phyloP scores from a whole-genome alignment of 1,284 basidiomycete genomes.

The Xerocomus amazonicus region DNA sequence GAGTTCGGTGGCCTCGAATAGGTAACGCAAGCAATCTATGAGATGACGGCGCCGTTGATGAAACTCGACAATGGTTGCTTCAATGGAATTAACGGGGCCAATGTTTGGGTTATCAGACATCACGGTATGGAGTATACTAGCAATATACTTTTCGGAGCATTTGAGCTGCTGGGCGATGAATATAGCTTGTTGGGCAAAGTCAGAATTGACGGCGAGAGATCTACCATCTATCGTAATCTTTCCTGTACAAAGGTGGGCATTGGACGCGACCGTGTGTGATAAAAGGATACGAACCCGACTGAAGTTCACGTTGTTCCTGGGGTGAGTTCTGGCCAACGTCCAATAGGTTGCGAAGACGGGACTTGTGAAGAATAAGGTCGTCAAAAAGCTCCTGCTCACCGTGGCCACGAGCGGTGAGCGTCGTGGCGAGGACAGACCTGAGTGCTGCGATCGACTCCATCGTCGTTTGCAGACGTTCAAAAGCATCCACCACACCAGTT shows the following conservation, averaged over 20 bases:
- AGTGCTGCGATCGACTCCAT: conserved; percentile 48
- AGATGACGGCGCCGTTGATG: conserved; percentile 65
- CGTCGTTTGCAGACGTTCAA: neutral
- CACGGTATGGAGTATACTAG: conserved; percentile 63
- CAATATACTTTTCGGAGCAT: conserved; percentile 73
- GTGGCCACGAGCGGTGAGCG: conserved; percentile 42
- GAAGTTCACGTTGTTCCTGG: conserved; percentile 68
- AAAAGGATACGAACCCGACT: conserved; percentile 52
- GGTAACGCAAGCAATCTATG: conserved; percentile 58
- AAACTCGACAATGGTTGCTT: conserved; percentile 61
- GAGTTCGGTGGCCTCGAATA: conserved; percentile 44
- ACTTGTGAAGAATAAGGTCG: conserved; percentile 62
- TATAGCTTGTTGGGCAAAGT: conserved; percentile 70
- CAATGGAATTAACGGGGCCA: conserved; percentile 51
- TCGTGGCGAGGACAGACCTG: conserved; percentile 39
- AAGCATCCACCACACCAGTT: too few relatives aligned
- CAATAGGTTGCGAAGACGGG: conserved; percentile 56
- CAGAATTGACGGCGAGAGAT: conserved; percentile 61
- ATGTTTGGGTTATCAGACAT: conserved; percentile 64
- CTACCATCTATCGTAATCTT: conserved; percentile 58
- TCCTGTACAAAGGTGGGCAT: conserved; percentile 43
- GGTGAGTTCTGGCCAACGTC: conserved; percentile 58
- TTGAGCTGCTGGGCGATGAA: conserved; percentile 75
- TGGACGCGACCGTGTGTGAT: neutral
- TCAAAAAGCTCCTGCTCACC: conserved; percentile 74